phyloP scores from a whole-genome alignment of 1,139 yeast genomes.

The Sugiyamaella sp. region DNA sequence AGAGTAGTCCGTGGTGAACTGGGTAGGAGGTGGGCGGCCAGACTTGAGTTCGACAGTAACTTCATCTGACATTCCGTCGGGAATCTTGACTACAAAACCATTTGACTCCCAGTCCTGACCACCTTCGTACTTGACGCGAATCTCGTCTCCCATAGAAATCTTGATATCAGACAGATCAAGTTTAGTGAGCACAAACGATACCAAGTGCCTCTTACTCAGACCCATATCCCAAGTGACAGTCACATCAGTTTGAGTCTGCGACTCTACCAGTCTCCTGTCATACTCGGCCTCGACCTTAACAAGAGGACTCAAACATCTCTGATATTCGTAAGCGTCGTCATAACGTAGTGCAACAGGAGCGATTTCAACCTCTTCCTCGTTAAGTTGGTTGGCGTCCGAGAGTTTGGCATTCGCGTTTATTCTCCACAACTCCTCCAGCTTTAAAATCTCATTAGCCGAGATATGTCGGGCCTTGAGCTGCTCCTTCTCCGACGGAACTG shows the following conservation, averaged over 20 bases:
- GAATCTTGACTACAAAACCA: slow-evolving; percentile 75
- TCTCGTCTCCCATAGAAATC: slow-evolving; percentile 87
- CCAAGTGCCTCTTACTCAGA: slow-evolving; percentile 65
- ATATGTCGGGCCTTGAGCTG: slow-evolving; percentile 56
- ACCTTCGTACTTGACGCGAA: slow-evolving; percentile 55
- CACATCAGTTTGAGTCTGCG: slow-evolving; percentile 76
- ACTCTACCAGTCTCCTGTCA: slow-evolving; percentile 73
- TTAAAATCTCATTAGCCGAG: slow-evolving; percentile 66
- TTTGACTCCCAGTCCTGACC: slow-evolving; percentile 63
- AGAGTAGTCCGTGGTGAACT: slow-evolving; percentile 67
- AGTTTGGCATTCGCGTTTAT: slow-evolving; percentile 69
- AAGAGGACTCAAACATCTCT: slow-evolving; percentile 81
- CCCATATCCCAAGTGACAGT: slow-evolving; percentile 77
- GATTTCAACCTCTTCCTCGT: slow-evolving; percentile 61
- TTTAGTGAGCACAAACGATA: slow-evolving; percentile 68
- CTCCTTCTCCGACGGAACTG: slow-evolving; percentile 68
- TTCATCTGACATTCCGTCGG: slow-evolving; percentile 67
- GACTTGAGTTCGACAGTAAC: slow-evolving; percentile 67
- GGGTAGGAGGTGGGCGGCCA: slow-evolving; percentile 55
- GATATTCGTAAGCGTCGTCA: slow-evolving; percentile 84
- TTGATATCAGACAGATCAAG: slow-evolving; percentile 67
- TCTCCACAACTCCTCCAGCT: slow-evolving; percentile 83
- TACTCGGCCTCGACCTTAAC: slow-evolving; percentile 80
- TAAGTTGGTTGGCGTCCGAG: slow-evolving; percentile 48
- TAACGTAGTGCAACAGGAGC: slow-evolving; percentile 77